Evolutionary conservation across 352 stramenopile species (phyloP).

Genomic region (Pythium graminicola): DNA sequence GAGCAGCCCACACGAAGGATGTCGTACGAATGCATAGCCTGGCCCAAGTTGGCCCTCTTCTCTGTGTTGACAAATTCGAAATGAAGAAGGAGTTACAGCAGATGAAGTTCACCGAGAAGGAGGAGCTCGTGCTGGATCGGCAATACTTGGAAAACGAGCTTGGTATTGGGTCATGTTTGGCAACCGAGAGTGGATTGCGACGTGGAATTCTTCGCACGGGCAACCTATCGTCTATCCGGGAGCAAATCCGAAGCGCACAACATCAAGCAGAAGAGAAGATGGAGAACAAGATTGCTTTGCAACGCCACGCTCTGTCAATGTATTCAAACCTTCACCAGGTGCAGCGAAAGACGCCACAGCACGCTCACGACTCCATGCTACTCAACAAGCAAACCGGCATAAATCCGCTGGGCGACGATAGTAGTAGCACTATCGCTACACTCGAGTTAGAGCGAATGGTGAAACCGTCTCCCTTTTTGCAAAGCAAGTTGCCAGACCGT

Average conservation of each 20-base stretch:
- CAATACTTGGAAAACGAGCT: conserved; percentile 54
- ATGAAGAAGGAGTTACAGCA: conserved; percentile 19
- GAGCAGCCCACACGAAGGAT: not conserved
- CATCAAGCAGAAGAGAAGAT: conserved; percentile 33
- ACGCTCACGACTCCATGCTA: not conserved
- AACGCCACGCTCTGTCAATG: conserved; percentile 46
- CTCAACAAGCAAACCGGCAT: not conserved
- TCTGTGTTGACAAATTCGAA: conserved; percentile 32
- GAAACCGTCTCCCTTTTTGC: conserved; percentile 45
- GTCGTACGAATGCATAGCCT: conserved; percentile 39
- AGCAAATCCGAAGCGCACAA: conserved; percentile 36
- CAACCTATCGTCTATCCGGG: conserved; percentile 27
- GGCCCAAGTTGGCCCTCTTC: conserved; percentile 32
- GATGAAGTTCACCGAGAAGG: conserved; percentile 33
- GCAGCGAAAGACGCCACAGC: conserved; percentile 3
- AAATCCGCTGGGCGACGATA: not conserved
- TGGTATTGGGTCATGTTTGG: conserved; percentile 22
- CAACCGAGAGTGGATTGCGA: not conserved
- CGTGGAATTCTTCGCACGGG: conserved; percentile 10
- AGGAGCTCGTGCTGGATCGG: conserved; percentile 53
- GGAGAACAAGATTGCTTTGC: conserved; percentile 33
- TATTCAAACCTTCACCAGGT: conserved; percentile 42
- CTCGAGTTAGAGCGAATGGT: conserved; percentile 20
- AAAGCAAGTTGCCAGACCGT: conserved; percentile 34
- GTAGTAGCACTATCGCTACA: not conserved